These are phyloP conservation scores for Pleurotus djamor DNA, from an alignment of 768 basidiomycete genomes.

Conservation along the genomic window DNA sequence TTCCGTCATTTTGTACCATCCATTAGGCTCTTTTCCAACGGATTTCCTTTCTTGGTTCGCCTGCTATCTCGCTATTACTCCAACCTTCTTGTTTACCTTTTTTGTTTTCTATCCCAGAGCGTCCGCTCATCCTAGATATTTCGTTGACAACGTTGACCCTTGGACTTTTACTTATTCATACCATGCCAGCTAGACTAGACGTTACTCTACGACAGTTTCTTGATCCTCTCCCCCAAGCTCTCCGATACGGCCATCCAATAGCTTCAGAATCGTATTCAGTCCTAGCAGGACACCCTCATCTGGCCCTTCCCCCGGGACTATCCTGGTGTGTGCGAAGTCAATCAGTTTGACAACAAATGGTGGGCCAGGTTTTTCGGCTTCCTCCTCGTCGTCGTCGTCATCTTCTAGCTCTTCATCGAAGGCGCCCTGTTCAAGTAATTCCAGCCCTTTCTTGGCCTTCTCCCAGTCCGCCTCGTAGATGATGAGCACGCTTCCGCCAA, in stretches of 20 bases:
- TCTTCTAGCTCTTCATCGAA: constrained; percentile 33
- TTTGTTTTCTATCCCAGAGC: too few species aligned
- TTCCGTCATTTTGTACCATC: too few species aligned
- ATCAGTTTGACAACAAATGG: constrained; percentile 77
- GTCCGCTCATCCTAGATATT: too few species aligned
- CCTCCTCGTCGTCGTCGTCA: constrained; percentile 32
- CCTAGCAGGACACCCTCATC: constrained; percentile 80
- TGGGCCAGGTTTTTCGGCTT: constrained; percentile 31
- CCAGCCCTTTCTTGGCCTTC: constrained; percentile 38
- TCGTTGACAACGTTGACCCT: too few species aligned
- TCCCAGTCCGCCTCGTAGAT: constrained; percentile 62
- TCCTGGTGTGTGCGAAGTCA: constrained; percentile 89
- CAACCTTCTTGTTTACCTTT: too few species aligned
- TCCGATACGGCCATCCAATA: constrained; percentile 59
- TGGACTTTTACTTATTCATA: background rate
- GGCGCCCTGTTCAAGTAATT: constrained; percentile 27
- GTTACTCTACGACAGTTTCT: background rate
- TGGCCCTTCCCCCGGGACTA: constrained; percentile 67
- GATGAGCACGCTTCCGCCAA: constrained; percentile 79
- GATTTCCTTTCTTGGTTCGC: too few species aligned
- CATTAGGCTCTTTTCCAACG: too few species aligned
- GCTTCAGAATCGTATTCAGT: constrained; percentile 56
- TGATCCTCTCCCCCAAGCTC: constrained; percentile 27
- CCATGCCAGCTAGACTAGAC: background rate
- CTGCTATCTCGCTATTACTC: too few species aligned